A percentile compares a stretch with the other conserved stretches of the same genome.
phyloP scores from a whole-genome alignment of 805 yeast genomes.

The Tetrapisispora nanseiensis region DNA sequence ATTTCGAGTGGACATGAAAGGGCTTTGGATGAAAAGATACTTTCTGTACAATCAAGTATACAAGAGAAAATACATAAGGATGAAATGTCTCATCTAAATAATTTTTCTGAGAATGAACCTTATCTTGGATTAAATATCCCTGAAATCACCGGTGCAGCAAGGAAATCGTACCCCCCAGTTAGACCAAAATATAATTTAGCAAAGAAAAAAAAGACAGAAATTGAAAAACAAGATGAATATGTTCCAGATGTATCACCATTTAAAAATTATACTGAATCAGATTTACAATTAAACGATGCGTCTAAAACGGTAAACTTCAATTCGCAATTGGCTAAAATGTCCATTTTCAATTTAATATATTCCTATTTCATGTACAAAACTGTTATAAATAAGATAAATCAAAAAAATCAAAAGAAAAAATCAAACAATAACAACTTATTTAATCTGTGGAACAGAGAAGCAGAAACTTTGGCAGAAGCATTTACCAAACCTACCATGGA shows the following conservation, averaged over 20 bases:
- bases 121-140: background rate
- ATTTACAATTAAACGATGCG: conserved; percentile 4
- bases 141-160: background rate
- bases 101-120: background rate
- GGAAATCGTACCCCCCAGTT: background rate
- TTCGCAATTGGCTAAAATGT: conserved; percentile 17
- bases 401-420: background rate
- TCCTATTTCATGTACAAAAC: conserved; percentile 18
- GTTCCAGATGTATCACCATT: conserved; percentile 4
- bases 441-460: conserved; percentile 12
- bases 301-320: conserved; percentile 7
- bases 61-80: background rate
- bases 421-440: background rate
- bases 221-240: background rate
- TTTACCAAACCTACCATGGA: background rate
- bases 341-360: conserved; percentile 24
- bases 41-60: background rate
- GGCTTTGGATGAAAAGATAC: background rate
- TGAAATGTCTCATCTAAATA: no score
- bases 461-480: background rate
- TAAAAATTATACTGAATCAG: conserved; percentile 1
- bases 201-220: background rate
- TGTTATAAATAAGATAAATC: conserved; percentile 5
- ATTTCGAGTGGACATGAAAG: conserved; percentile 1
- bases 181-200: background rate